Percentiles rank a stretch among this genome's conserved stretches.
Evolutionary conservation across 306 rosid species (phyloP).

Genomic region (Rosa rugosa): DNA sequence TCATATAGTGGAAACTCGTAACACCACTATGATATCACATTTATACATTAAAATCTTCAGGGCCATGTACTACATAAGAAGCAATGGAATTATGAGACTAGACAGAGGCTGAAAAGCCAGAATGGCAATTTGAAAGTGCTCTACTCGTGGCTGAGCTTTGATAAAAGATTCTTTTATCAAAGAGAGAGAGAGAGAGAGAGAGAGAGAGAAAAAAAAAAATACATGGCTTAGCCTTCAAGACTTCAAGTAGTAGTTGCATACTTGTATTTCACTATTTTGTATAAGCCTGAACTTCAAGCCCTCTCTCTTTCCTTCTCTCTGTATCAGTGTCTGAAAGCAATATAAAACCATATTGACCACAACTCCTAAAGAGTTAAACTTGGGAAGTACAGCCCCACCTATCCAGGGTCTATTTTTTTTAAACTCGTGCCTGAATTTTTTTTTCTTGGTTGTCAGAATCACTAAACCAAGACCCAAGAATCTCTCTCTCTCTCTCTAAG

Average conservation of each 20-base stretch:
- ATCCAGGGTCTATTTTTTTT: conserved; percentile 34
- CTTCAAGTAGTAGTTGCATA: neutral
- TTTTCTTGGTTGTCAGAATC: conserved; percentile 50
- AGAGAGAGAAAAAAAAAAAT: neutral
- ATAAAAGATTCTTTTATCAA: neutral
- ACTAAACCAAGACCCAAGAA: conserved; percentile 37
- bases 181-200: neutral
- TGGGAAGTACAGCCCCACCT: conserved; percentile 49
- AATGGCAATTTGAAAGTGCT: conserved; percentile 13
- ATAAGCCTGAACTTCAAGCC: conserved; percentile 5
- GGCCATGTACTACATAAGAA: neutral
- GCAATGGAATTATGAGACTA: neutral
- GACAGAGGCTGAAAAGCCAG: conserved; percentile 8
- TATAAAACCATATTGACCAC: conserved; percentile 19
- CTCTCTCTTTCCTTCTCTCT: neutral
- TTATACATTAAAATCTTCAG: neutral
- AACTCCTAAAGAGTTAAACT: conserved; percentile 22
- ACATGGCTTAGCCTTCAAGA: conserved; percentile 4
- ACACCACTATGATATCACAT: neutral
- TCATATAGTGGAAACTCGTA: conserved; percentile 28
- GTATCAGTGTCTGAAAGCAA: neutral
- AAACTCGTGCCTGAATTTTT: conserved; percentile 42
- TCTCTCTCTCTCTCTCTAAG: conserved; percentile 2
- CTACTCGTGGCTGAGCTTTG: conserved; percentile 11
- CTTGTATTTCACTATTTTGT: conserved; percentile 1